Percentiles rank a stretch among this genome's conserved stretches.
phyloP scores from a whole-genome alignment of 192 early-diverging fungal genomes.

The Lobosporangium transversale region DNA sequence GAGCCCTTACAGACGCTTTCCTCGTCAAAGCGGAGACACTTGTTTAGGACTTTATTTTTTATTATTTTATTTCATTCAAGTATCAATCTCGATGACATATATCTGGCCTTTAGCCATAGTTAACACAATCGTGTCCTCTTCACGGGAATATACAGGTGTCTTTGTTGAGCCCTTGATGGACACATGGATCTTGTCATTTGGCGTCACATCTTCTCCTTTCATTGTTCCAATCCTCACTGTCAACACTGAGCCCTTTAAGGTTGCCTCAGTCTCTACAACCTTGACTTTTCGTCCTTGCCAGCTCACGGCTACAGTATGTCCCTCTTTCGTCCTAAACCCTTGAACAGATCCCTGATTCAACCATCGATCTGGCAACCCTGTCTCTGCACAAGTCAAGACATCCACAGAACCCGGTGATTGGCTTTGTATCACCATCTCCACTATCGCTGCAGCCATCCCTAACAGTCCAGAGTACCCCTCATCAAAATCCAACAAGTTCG shows the following conservation, averaged over 20 bases:
- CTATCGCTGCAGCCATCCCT: constrained; percentile 30
- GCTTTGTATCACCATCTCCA: constrained; percentile 45
- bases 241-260: constrained; percentile 8
- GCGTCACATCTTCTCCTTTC: constrained; percentile 14
- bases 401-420: constrained; percentile 14
- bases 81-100: constrained; percentile 35
- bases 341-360: constrained; percentile 9
- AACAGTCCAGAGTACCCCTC: constrained; percentile 29
- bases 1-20: too few relatives aligned
- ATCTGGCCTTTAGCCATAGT: constrained; percentile 29
- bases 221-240: constrained; percentile 13
- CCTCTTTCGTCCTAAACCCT: constrained; percentile 33
- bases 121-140: constrained; percentile 13
- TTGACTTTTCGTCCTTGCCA: constrained; percentile 21
- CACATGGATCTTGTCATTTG: constrained; percentile 21
- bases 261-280: constrained; percentile 9
- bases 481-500: constrained; percentile 25
- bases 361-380: constrained; percentile 27
- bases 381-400: constrained; percentile 14
- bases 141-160: constrained; percentile 3
- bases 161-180: constrained; percentile 14
- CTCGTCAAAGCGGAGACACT: too few relatives aligned
- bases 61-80: not conserved
- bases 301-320: constrained; percentile 10
- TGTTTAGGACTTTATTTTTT: not conserved